Evolutionary conservation across 495 filamentous ascomycete genomes (phyloP), one percentile per base, ranked within the genome.

Genomic region (Amphirosellinia nigrospora): DNA sequence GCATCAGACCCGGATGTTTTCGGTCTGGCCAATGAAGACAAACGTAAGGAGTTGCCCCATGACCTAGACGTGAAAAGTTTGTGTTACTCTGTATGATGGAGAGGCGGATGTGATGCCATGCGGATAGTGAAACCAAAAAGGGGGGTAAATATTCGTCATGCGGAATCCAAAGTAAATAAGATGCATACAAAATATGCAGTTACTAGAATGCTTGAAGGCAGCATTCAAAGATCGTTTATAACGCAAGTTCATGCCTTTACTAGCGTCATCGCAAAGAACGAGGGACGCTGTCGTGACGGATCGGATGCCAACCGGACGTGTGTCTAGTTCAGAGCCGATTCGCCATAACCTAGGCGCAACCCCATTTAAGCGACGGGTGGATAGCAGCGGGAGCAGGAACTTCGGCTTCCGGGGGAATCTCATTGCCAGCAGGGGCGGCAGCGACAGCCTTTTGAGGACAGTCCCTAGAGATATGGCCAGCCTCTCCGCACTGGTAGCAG

Each of bases 401-500:
- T 28, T 78, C 79, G 59, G 68, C 74, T 38, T 84, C 81, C 55
- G 73, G 60, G 60, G 81, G 77, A 13, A 84, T 72, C 61, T 86
- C 86, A 75, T 82, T 83, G 67, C 85, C 86, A 66, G 80, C 73
- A 64, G 77, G 74, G 21, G 45, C 85, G 66, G 81, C 72, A 61
- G 76, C 73, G 7, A 15, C 38, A 74, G 75, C 79, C 79, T 83
- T 84, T 79, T 94, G 87, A 30, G 93, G 89, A 85, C 95, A 98
- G 66, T 98, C 95, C 61, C 94, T 91, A 56, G 93, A 96, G 80
- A 99, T 99, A 83, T 99, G 96, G 28, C 96, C 96, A 53, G 92
- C 88, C 83, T 97, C 90, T 67, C 94, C 92, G 79, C 96, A 99
- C 79, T 94, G 92, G 86, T 99, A 99, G 89, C 96, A 99, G 70